A percentile compares a stretch with the other conserved stretches of the same genome.
Conservation (phyloP, 805 yeast genomes). For the Kuraishia hungarica region DNA sequence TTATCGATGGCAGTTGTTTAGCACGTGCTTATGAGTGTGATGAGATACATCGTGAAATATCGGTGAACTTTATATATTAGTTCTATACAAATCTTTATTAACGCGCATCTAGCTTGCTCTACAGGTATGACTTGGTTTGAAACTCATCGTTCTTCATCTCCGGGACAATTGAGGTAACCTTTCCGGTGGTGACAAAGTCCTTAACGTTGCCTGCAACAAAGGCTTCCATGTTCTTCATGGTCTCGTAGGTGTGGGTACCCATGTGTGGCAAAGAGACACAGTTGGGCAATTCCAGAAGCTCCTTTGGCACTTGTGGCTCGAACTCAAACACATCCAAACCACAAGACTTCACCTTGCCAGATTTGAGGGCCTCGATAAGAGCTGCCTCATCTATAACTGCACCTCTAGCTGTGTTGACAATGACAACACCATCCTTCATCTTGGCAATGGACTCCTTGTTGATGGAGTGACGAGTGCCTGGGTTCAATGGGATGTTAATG, state of each 20-base stretch:
- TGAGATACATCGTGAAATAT: no score
- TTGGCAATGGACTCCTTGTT: constrained; percentile 49
- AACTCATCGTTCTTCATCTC: constrained; percentile 36
- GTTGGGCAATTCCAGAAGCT: constrained; percentile 52
- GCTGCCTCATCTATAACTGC: constrained; percentile 66
- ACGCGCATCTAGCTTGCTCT: neutral
- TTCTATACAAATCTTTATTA: neutral
- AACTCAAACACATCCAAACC: constrained; percentile 73
- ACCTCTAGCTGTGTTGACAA: constrained; percentile 86
- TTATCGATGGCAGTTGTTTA: no score
- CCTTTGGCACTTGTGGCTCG: constrained; percentile 66
- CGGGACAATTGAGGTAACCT: constrained; percentile 71
- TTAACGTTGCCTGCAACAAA: constrained; percentile 63
- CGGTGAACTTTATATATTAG: no score
- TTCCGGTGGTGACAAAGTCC: constrained; percentile 52
- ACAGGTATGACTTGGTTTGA: neutral
- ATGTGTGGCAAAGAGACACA: constrained; percentile 80
- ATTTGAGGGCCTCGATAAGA: constrained; percentile 43
- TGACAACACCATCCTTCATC: constrained; percentile 73
- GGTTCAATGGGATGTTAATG: constrained; percentile 70
- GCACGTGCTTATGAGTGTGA: no score
- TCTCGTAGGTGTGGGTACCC: constrained; percentile 77
- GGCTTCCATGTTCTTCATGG: constrained; percentile 74
- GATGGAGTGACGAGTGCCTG: constrained; percentile 61
- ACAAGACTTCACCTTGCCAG: constrained; percentile 57